Evolutionary conservation across 2,329 filamentous ascomycete species (phyloP), one percentile per base, ranked within the genome.

Genomic region (Venturia carpophila): DNA sequence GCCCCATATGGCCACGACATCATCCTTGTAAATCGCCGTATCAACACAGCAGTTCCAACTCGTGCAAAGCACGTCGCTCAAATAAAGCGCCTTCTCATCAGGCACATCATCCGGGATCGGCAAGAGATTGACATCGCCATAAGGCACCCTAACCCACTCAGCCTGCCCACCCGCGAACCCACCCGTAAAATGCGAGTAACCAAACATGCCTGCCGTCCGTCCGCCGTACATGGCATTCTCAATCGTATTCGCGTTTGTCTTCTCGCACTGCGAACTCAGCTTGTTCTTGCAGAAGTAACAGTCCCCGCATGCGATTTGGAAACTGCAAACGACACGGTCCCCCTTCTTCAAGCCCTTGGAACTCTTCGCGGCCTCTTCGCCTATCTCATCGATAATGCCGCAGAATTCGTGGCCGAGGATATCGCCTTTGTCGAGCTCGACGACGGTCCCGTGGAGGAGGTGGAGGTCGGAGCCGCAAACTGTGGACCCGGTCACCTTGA

Each of bases 131-230:
- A 91, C 86, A 70, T 94, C 89, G 37, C 86, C 91, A 39, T 87
- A 84, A 0, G 92, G 91, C 9, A 95, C 90, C 9, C 91, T 84
- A 0, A 92, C 87, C 71, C 91, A 96, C 76, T 96, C 92, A 4
- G 91, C 89, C 75, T 96, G 92, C 0, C 91, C 91, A 61, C 92
- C 91, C 0, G 91, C 90, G 72, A 93, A 96, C 0, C 92, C 92
- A 7, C 91, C 91, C 0, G 89, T 92, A 72, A 96, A 90, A 71
- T 91, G 81, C 15, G 75, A 78, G 73, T 84, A 84, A 1, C 81
- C 82, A 67, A 84, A 83, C 76, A 81, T 66, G 21, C 64, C 91
- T 0, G 89, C 83, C 4, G 90, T 92, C 62, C 86, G 82, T 1
- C 86, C 85, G 15, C 91, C 91, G 72, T 94, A 95, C 86, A 96